phyloP scores from a whole-genome alignment of 169 alveolate species.

The Plasmodium inui region DNA sequence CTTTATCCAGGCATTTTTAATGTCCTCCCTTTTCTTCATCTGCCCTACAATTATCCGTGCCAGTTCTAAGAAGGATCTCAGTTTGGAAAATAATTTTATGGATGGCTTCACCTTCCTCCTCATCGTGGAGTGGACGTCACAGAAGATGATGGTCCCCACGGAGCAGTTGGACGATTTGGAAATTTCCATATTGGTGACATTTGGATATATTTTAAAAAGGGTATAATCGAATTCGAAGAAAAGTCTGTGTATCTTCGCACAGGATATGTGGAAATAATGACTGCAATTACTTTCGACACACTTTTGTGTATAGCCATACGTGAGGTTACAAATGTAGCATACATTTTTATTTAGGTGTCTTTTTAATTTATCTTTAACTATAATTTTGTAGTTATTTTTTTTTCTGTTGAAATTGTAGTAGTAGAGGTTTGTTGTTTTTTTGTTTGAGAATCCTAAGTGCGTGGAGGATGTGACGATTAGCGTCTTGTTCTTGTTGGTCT shows the following conservation, averaged over 20 bases:
- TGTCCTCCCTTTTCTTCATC: slow-evolving; percentile 69
- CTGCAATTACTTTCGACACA: slow-evolving; percentile 55
- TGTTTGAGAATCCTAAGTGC: background rate
- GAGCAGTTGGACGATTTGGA: slow-evolving; percentile 11
- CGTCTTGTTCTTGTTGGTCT: background rate
- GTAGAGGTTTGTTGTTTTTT: background rate
- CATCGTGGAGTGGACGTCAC: slow-evolving; percentile 54
- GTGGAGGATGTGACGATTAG: background rate
- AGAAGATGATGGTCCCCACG: slow-evolving; percentile 19
- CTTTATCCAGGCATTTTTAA: slow-evolving; percentile 47
- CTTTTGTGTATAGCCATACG: slow-evolving; percentile 72
- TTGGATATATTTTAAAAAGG: slow-evolving; percentile 50
- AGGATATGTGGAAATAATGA: slow-evolving; percentile 59
- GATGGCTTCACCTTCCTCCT: slow-evolving; percentile 60
- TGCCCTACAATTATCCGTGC: slow-evolving; percentile 65
- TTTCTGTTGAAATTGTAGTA: slow-evolving; percentile 36
- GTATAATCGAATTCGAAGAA: slow-evolving; percentile 68
- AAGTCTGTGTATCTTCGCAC: slow-evolving; percentile 48
- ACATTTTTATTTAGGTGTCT: slow-evolving; percentile 38
- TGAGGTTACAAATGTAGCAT: slow-evolving; percentile 57
- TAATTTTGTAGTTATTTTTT: slow-evolving; percentile 55
- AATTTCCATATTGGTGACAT: slow-evolving; percentile 1
- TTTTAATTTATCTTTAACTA: slow-evolving; percentile 68
- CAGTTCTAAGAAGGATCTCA: slow-evolving; percentile 54
- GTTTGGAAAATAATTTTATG: slow-evolving; percentile 40